phyloP scores from a whole-genome alignment of 2,329 filamentous ascomycete genomes.

The Botrytis medusae region DNA sequence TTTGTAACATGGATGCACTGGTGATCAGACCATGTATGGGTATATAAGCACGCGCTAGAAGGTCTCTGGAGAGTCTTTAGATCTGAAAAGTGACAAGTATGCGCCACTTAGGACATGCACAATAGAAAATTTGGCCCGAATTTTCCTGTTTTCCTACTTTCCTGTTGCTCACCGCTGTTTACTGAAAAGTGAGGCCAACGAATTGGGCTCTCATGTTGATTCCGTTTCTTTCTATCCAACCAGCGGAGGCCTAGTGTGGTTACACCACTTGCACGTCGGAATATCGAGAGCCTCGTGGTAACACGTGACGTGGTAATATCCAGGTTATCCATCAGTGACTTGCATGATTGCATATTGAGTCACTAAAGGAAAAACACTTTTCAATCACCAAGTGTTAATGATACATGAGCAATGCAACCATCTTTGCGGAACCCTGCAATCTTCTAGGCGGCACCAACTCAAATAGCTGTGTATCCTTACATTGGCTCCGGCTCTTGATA shows the following conservation, averaged over 20 bases:
- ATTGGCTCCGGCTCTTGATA: not conserved
- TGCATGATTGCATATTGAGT: slow-evolving; percentile 16
- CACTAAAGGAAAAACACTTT: not conserved
- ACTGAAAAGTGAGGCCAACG: slow-evolving; percentile 14
- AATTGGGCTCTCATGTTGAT: slow-evolving; percentile 3
- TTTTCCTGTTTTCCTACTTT: slow-evolving; percentile 13
- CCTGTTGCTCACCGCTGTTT: slow-evolving; percentile 35
- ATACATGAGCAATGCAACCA: not conserved
- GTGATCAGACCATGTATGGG: slow-evolving; percentile 12
- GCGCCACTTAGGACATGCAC: slow-evolving; percentile 24
- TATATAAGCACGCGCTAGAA: slow-evolving; percentile 2
- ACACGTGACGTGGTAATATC: slow-evolving; percentile 8
- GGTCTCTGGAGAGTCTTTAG: not conserved
- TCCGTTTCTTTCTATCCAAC: slow-evolving; percentile 12
- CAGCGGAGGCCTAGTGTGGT: slow-evolving; percentile 25
- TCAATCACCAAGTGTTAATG: not conserved
- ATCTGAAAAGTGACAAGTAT: slow-evolving; percentile 29
- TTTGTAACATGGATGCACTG: slow-evolving; percentile 7
- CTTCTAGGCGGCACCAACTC: not conserved
- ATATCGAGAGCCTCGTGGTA: slow-evolving; percentile 2
- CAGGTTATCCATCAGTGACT: slow-evolving; percentile 18
- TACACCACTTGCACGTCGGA: slow-evolving; percentile 25
- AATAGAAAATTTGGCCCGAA: not conserved
- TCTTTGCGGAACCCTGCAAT: not conserved
- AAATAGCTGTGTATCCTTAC: not conserved